A percentile compares a stretch with the other conserved stretches of the same genome.
Evolutionary conservation across 805 yeast species (phyloP).

Genomic region (Grigorovia humatica): DNA sequence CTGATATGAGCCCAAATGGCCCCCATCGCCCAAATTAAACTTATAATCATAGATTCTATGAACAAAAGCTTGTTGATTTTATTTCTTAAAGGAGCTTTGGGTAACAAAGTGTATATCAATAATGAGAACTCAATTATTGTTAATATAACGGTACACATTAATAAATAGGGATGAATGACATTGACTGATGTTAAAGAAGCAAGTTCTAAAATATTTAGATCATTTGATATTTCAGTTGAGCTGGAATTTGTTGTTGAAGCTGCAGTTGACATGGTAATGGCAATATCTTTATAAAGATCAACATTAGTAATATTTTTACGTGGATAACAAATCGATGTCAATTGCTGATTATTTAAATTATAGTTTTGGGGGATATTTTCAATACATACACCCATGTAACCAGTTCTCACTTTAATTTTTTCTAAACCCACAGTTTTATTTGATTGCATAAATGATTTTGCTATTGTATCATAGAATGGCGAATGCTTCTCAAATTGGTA

Average conservation of each 20-base stretch:
- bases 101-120: constrained; percentile 36
- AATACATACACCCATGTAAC: constrained; percentile 50
- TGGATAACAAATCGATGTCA: constrained; percentile 19
- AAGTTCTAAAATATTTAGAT: constrained; percentile 37
- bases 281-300: constrained; percentile 18
- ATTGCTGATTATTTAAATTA: constrained; percentile 5
- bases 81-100: constrained; percentile 37
- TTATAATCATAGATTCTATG: constrained; percentile 28
- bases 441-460: constrained; percentile 28
- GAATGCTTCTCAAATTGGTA: constrained; percentile 40
- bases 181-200: constrained; percentile 36
- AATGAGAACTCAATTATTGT: constrained; percentile 33
- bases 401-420: constrained; percentile 38
- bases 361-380: constrained; percentile 24
- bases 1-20: constrained; percentile 57
- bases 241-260: constrained; percentile 24
- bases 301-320: constrained; percentile 16
- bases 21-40: constrained; percentile 53
- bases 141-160: constrained; percentile 40
- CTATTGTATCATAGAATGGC: constrained; percentile 32
- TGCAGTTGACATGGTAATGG: constrained; percentile 16
- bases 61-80: constrained; percentile 22
- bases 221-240: constrained; percentile 5
- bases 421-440: constrained; percentile 29
- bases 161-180: constrained; percentile 44